phyloP scores from a whole-genome alignment of 2,329 filamentous ascomycete genomes.

The Botrytis aclada region DNA sequence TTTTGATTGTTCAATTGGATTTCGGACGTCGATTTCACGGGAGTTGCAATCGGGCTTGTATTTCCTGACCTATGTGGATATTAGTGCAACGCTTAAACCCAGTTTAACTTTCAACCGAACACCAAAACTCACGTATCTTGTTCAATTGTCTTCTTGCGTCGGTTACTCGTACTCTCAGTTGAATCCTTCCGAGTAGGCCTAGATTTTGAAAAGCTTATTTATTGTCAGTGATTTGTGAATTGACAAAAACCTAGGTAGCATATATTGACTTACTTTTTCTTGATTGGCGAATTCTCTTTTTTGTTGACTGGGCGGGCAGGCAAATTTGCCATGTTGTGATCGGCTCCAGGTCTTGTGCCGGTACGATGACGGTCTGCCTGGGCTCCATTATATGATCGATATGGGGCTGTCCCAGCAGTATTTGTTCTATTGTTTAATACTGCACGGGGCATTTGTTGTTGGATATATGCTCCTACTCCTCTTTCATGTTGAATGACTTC shows the following conservation, averaged over 20 bases:
- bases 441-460: conserved; percentile 11
- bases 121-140: conserved; percentile 20
- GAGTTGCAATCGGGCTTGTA: conserved; percentile 8
- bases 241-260: no score
- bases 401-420: no score
- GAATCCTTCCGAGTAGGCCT: conserved; percentile 5
- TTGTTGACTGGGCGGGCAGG: neutral
- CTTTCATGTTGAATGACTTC: conserved; percentile 18
- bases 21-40: neutral
- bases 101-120: neutral
- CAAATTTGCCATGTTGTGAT: neutral
- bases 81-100: neutral
- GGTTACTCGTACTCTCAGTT: neutral
- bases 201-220: neutral
- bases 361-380: neutral
- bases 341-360: neutral
- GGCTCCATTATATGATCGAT: neutral
- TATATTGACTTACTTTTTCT: neutral
- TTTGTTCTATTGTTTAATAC: neutral
- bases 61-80: conserved; percentile 4
- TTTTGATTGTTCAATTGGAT: neutral
- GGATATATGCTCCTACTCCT: conserved; percentile 2
- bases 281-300: conserved; percentile 20
- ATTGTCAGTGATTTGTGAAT: neutral
- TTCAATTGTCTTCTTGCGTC: conserved; percentile 17